phyloP scores from a whole-genome alignment of 495 filamentous ascomycete genomes.

The Aspergillus indologenus region DNA sequence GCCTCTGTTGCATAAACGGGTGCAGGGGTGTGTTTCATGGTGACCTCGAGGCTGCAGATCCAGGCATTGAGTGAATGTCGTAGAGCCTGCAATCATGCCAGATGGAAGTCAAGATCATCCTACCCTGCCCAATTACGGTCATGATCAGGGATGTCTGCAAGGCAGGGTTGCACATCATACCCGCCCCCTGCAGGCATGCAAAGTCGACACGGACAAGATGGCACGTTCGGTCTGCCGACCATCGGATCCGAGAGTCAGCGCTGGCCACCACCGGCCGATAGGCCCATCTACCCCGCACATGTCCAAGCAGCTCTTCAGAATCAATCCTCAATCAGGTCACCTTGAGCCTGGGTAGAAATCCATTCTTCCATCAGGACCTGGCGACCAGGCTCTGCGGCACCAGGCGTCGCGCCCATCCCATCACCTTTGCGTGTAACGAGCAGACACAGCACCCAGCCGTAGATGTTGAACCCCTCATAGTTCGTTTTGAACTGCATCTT shows the following conservation, averaged over 20 bases:
- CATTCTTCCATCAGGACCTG: slow-evolving; percentile 91
- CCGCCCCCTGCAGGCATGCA: not conserved
- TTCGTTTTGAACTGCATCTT: slow-evolving; percentile 78
- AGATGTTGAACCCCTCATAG: slow-evolving; percentile 94
- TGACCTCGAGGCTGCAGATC: not conserved
- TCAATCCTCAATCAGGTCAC: slow-evolving; percentile 46
- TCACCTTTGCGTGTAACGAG: slow-evolving; percentile 73
- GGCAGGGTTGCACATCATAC: not conserved
- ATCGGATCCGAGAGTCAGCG: not conserved
- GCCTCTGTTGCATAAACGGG: not conserved
- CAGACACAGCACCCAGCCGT: slow-evolving; percentile 84
- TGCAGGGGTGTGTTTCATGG: not conserved
- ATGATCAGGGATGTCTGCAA: not conserved
- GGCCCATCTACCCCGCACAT: not conserved
- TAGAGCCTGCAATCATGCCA: not conserved
- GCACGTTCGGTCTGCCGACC: not conserved
- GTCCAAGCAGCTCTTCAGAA: not conserved
- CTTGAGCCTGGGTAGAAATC: slow-evolving; percentile 68
- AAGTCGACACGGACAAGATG: not conserved
- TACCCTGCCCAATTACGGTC: not conserved
- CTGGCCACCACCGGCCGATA: not conserved
- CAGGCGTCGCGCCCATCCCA: slow-evolving; percentile 31
- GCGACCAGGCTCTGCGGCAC: slow-evolving; percentile 39
- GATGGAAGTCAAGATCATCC: not conserved
- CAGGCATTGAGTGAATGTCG: not conserved